phyloP scores from a whole-genome alignment of 441 rosid species.

The Breynia disticha region DNA sequence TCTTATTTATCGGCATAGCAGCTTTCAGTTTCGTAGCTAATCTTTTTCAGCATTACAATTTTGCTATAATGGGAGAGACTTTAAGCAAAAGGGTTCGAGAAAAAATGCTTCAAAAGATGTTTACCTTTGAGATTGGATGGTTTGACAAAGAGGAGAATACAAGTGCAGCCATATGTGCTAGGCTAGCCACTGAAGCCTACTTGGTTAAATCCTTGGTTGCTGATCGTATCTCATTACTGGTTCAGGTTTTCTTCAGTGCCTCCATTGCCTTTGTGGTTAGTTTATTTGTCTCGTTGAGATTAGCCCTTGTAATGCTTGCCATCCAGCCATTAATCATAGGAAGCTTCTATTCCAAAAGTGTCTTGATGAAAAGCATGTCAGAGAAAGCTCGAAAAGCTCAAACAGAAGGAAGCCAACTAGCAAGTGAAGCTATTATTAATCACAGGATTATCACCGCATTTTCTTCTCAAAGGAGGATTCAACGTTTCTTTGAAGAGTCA shows the following conservation, averaged over 20 bases:
- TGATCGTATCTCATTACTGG: constrained; percentile 22
- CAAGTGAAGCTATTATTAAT: constrained; percentile 29
- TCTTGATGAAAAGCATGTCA: constrained; percentile 30
- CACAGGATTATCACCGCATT: constrained; percentile 34
- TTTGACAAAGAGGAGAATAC: constrained; percentile 34
- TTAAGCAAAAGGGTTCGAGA: constrained; percentile 29
- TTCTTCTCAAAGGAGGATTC: constrained; percentile 25
- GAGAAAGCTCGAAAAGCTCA: constrained; percentile 23
- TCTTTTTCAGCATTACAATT: constrained; percentile 33
- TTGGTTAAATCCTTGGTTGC: constrained; percentile 30
- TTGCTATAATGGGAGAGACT: constrained; percentile 31
- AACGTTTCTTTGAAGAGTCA: constrained; percentile 17
- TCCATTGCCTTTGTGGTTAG: constrained; percentile 18
- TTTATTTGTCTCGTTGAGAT: constrained; percentile 24
- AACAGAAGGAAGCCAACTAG: constrained; percentile 26
- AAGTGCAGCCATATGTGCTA: constrained; percentile 30
- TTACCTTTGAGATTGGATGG: constrained; percentile 34
- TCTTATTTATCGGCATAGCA: constrained; percentile 26
- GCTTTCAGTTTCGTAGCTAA: constrained; percentile 23
- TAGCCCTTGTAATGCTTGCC: constrained; percentile 26
- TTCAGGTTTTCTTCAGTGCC: constrained; percentile 25
- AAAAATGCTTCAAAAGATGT: constrained; percentile 22
- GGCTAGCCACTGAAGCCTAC: constrained; percentile 24
- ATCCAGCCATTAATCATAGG: constrained; percentile 27
- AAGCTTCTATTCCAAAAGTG: constrained; percentile 21